Evolutionary conservation across 148 eudicot genomes (phyloP).

Genomic region (Beta vulgaris): DNA sequence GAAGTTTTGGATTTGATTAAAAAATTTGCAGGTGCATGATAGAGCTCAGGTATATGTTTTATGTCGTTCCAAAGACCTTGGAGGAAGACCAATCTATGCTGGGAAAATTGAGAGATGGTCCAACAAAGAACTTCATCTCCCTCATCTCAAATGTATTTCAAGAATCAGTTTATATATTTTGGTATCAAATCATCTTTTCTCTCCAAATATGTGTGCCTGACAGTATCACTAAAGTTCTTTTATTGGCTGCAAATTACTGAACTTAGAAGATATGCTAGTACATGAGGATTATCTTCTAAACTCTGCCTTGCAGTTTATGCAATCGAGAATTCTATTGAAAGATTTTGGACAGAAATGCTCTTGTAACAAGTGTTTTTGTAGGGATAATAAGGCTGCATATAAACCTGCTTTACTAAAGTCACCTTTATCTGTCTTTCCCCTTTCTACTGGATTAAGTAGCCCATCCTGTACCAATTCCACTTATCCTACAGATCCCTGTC

Average conservation of each 20-base stretch:
- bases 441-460: no score
- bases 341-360: neutral
- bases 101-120: constrained; percentile 79
- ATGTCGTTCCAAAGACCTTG: constrained; percentile 48
- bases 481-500: no score
- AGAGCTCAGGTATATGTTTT: constrained; percentile 85
- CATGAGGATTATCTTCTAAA: no score
- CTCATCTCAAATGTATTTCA: constrained; percentile 52
- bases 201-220: neutral
- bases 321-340: neutral
- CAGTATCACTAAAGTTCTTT: no score
- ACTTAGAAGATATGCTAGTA: no score
- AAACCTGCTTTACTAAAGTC: no score
- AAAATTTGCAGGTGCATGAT: constrained; percentile 67
- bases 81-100: constrained; percentile 51
- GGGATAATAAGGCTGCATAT: no score
- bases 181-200: constrained; percentile 44
- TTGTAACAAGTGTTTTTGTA: neutral
- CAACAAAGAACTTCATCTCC: constrained; percentile 61
- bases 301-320: no score
- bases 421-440: no score
- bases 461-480: no score
- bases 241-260: no score
- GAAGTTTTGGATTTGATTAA: constrained; percentile 7
- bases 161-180: constrained; percentile 48